phyloP scores from a whole-genome alignment of 225 moss, liverwort and hornwort species.

The Lunularia cruciata region DNA sequence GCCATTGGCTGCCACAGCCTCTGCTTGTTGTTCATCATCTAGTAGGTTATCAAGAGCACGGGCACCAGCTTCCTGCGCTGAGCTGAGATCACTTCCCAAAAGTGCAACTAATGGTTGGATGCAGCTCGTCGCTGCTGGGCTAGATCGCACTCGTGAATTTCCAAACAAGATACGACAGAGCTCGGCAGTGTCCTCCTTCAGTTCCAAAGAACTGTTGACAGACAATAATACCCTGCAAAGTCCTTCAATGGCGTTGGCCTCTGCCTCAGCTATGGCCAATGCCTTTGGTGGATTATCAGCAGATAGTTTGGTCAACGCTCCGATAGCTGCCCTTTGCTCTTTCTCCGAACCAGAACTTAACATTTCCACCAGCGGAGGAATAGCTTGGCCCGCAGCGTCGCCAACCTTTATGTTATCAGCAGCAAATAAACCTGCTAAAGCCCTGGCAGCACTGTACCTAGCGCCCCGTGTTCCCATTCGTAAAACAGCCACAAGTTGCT shows the following conservation, averaged over 20 bases:
- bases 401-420: conserved; percentile 85
- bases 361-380: conserved; percentile 94
- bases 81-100: conserved; percentile 68
- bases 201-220: conserved; percentile 74
- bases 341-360: conserved; percentile 87
- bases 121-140: conserved; percentile 86
- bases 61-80: conserved; percentile 91
- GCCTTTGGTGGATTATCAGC: conserved; percentile 95
- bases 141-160: conserved; percentile 86
- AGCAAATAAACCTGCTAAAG: conserved; percentile 77
- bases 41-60: conserved; percentile 88
- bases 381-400: conserved; percentile 94
- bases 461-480: conserved; percentile 90
- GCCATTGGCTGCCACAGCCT: conserved; percentile 97
- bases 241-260: conserved; percentile 95
- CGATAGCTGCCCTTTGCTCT: conserved; percentile 92
- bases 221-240: conserved; percentile 85
- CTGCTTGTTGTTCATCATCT: conserved; percentile 97
- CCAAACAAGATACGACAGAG: conserved; percentile 89
- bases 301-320: conserved; percentile 79
- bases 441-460: conserved; percentile 85
- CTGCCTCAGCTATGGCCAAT: conserved; percentile 92
- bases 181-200: conserved; percentile 91
- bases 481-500: conserved; percentile 90
- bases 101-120: conserved; percentile 92